Conservation (phyloP, 1,284 basidiomycete genomes). For the Microbotryum violaceum region DNA sequence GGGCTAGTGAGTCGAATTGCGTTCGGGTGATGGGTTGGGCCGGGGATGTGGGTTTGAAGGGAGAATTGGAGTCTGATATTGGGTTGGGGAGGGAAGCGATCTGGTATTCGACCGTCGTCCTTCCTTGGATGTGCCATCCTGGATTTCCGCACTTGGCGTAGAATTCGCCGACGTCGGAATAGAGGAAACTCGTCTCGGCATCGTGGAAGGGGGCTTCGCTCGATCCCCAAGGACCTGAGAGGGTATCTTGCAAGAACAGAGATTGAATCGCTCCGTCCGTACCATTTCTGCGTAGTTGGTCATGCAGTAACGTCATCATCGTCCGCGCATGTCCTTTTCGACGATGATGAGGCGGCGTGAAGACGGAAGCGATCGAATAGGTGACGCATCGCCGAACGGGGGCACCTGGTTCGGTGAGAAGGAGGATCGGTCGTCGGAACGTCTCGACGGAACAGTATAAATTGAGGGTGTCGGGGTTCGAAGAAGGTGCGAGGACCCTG, state of each 20-base stretch:
- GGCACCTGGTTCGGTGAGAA: conserved; percentile 36
- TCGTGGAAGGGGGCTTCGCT: conserved; percentile 37
- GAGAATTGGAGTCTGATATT: conserved; percentile 10
- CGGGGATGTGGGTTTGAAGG: conserved; percentile 1
- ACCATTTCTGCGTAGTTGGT: conserved; percentile 44
- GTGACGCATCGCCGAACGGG: conserved; percentile 39
- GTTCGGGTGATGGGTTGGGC: not conserved
- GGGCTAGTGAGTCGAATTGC: conserved; percentile 5
- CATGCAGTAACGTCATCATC: conserved; percentile 53
- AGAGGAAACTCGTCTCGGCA: conserved; percentile 48
- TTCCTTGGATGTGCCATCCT: conserved; percentile 41
- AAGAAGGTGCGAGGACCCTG: conserved; percentile 47
- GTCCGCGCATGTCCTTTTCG: conserved; percentile 49
- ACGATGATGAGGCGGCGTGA: conserved; percentile 46
- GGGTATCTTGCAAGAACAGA: no score
- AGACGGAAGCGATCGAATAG: conserved; percentile 51
- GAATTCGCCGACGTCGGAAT: conserved; percentile 58
- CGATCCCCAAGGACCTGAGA: conserved; percentile 34
- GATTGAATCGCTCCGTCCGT: conserved; percentile 33
- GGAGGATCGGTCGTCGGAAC: conserved; percentile 37
- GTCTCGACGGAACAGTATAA: conserved; percentile 49
- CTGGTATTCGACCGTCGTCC: conserved; percentile 46
- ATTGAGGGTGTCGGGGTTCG: conserved; percentile 43
- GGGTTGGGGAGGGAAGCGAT: conserved; percentile 16
- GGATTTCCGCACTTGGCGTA: conserved; percentile 49